These are phyloP conservation scores for Cotoneaster glaucophyllus DNA, from an alignment of 306 rosid species.

Conservation along the genomic window DNA sequence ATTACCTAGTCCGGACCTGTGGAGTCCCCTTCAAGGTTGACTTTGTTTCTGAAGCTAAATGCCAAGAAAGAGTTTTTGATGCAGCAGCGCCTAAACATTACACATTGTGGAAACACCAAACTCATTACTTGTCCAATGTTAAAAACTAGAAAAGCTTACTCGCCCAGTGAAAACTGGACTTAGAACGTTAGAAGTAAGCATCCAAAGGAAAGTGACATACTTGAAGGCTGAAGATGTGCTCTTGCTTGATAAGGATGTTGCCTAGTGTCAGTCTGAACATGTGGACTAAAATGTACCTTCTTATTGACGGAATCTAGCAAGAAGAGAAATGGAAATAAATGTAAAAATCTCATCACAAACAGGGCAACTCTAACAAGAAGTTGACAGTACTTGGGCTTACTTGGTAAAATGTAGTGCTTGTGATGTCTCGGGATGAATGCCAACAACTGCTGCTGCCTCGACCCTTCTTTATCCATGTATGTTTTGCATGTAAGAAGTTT, in stretches of 20 bases:
- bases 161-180: not conserved
- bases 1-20: constrained; percentile 42
- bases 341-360: constrained; percentile 4
- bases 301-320: constrained; percentile 57
- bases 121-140: not conserved
- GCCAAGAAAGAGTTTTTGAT: constrained; percentile 90
- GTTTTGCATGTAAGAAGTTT: constrained; percentile 68
- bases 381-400: constrained; percentile 33
- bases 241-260: constrained; percentile 49
- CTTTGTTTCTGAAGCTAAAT: constrained; percentile 86
- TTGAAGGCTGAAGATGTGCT: constrained; percentile 55
- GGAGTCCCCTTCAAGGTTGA: constrained; percentile 56
- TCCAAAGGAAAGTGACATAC: constrained; percentile 31
- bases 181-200: not conserved
- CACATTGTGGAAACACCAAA: constrained; percentile 7
- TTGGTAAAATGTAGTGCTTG: constrained; percentile 80
- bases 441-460: constrained; percentile 81
- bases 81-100: constrained; percentile 42
- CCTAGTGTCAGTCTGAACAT: constrained; percentile 43
- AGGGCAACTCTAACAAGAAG: constrained; percentile 23
- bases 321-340: constrained; percentile 10
- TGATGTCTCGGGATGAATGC: constrained; percentile 81
- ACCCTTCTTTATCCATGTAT: constrained; percentile 73
- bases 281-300: constrained; percentile 77
- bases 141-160: not conserved